Evolutionary conservation across 2,329 filamentous ascomycete species (phyloP), one percentile per base, ranked within the genome.

Genomic region (Trichoderma gracile): DNA sequence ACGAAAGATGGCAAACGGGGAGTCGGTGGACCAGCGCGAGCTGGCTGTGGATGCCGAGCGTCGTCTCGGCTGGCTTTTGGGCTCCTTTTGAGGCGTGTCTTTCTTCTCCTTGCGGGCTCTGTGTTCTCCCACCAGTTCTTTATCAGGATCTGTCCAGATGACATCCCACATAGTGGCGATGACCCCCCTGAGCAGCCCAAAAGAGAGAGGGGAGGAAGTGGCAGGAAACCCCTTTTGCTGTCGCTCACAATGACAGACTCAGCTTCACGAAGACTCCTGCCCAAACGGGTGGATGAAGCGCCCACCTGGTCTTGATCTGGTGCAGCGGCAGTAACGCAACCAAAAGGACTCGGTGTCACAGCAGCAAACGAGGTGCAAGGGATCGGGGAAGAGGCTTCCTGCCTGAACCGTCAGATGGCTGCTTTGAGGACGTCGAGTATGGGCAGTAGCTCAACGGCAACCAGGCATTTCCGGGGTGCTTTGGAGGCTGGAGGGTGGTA

Each of bases 121-220:
- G 62, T 80, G 78, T 70, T 86, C 81, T 3, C 83, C 82, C 17
- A 86, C 79, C 9, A 80, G 77, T 73, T 86, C 82, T 64, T 78
- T 76, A 56, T 82, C 77, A 23, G 81, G 82, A 64, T 86, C 84
- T 4, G 82, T 83, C 84, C 84, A 87, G 53, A 84, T 75, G 38
- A 86, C 81, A 71, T 86, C 83, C 71, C 85, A 86, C 84, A 87
- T 87, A 69, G 27, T 47, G 30, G 61, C 17, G 47, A 60, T 45
- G 61, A 21, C 49, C 54, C 54, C 27, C 40, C 65, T 33, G 33
- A 38, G 61, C 61, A 64, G 40, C 27, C 38, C n/a, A n/a, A 58
- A 60, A 45, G 15, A 17, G 42, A 19, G 33, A 54, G n/a, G 21
- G 1, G 17, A 52, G 46, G 50, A 52, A 14, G 10, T 10, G 17